A percentile compares a stretch with the other conserved stretches of the same genome.
Conservation (phyloP, 805 yeast species). For the Wickerhamiella australiensis region DNA sequence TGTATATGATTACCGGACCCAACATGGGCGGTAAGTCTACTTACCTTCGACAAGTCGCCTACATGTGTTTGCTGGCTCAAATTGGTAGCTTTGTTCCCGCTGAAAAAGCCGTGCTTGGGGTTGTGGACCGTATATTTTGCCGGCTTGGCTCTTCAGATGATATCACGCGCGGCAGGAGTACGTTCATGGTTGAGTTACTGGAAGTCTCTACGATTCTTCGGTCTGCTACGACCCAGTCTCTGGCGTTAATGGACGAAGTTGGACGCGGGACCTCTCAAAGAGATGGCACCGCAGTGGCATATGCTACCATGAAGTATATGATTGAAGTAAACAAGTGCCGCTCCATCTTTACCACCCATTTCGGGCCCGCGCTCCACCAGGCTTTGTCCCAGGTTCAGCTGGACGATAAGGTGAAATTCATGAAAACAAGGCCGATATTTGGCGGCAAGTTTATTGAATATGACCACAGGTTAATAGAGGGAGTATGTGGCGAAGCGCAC, state of each 20-base stretch:
- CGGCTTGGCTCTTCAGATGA: constrained; percentile 75
- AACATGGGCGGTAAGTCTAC: constrained; percentile 86
- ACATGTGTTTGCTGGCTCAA: constrained; percentile 58
- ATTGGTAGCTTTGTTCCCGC: constrained; percentile 71
- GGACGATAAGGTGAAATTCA: constrained; percentile 7
- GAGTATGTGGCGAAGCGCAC: constrained; percentile 62
- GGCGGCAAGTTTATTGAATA: constrained; percentile 28
- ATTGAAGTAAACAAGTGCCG: constrained; percentile 47
- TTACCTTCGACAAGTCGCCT: constrained; percentile 59
- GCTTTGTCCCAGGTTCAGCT: constrained; percentile 29
- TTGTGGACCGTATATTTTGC: constrained; percentile 68
- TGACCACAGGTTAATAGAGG: constrained; percentile 44
- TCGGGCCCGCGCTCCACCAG: constrained; percentile 42
- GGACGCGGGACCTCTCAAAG: constrained; percentile 81
- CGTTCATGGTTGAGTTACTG: constrained; percentile 87
- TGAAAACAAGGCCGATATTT: constrained; percentile 16
- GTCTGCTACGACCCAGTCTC: constrained; percentile 52
- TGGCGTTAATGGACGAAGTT: constrained; percentile 75
- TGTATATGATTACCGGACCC: constrained; percentile 74
- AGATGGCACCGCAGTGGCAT: constrained; percentile 81
- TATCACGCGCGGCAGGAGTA: constrained; percentile 63
- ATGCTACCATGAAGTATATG: constrained; percentile 53
- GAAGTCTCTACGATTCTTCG: constrained; percentile 63
- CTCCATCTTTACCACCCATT: constrained; percentile 84
- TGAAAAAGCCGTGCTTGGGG: constrained; percentile 43